Base-by-base conservation (phyloP, 2,329 filamentous ascomycete genomes). In the Nigrospora sphaerica region DNA sequence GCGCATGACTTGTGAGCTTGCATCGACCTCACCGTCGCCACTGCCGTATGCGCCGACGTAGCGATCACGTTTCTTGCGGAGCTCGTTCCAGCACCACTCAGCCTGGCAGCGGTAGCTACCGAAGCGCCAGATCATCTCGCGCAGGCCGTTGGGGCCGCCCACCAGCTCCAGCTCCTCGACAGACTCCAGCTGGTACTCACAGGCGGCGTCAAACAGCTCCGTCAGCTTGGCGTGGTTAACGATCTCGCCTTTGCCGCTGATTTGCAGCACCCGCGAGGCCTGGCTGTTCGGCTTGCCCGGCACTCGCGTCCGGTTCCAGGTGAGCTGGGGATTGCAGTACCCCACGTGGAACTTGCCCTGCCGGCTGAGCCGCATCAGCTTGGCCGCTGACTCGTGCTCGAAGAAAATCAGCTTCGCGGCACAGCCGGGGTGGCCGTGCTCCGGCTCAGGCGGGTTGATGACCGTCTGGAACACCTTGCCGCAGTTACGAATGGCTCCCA, bases 61-160 rank as follows among this genome's bases (percentile, higher is more conserved):
- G 23, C 5, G 6, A 28, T 5, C 7, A 6, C 23, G 23, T 2
- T 2, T 28, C 5, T 2, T 9, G 23, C 23, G 23, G 23, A 28
- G 23, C 23, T 28, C 10, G 23, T 7, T 23, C 6, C 2, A 28
- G 23, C 23, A 28, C 23, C 23, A 67, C 60, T 77, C 69, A 0
- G 75, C 67, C 65, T 81, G 77, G 59, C 72, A 76, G 1, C 75
- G 69, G 48, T 69, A 80, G 46, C 74, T 78, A 0, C 73, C 74
- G 52, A 81, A 81, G 12, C 70, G 66, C 52, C 71, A 76, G 63
- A 79, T 75, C 13, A 75, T 50, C 2, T 71, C 64, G 0, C 55
- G 32, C 46, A 46, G 17, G 32, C 45, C 47, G 41, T 16, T 32
- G n/a, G 13, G 38, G 13, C 55, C 18, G 0, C 23, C 23, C 7